phyloP scores from a whole-genome alignment of 306 rosid species.

The Prunus salicina region DNA sequence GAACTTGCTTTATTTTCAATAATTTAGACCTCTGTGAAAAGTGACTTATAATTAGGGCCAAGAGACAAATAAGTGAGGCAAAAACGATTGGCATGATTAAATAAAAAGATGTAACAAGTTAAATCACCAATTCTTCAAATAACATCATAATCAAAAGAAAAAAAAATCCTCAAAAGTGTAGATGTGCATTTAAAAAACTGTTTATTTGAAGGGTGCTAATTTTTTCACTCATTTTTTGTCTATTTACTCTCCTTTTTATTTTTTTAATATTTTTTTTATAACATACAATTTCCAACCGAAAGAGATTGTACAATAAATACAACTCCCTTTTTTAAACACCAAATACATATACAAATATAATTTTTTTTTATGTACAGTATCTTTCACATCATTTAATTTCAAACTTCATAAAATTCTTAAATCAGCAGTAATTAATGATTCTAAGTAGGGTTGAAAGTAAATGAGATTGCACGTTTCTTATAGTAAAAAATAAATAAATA shows the following conservation, averaged over 20 bases:
- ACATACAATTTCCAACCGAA: too few relatives aligned
- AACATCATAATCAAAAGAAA: too few relatives aligned
- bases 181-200: too few relatives aligned
- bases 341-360: too few relatives aligned
- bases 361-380: too few relatives aligned
- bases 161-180: too few relatives aligned
- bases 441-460: background rate
- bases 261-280: too few relatives aligned
- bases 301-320: too few relatives aligned
- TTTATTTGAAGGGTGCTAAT: too few relatives aligned
- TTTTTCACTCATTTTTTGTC: too few relatives aligned
- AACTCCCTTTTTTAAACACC: too few relatives aligned
- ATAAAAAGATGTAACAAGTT: background rate
- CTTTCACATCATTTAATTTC: background rate
- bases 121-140: too few relatives aligned
- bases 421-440: background rate
- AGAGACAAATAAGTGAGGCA: background rate
- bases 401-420: background rate
- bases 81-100: background rate
- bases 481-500: background rate
- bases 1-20: background rate
- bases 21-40: background rate
- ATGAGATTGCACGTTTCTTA: background rate
- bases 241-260: rapidly evolving
- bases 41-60: background rate